Conservation (phyloP, 495 filamentous ascomycete genomes). For the Tuber melanosporum region DNA sequence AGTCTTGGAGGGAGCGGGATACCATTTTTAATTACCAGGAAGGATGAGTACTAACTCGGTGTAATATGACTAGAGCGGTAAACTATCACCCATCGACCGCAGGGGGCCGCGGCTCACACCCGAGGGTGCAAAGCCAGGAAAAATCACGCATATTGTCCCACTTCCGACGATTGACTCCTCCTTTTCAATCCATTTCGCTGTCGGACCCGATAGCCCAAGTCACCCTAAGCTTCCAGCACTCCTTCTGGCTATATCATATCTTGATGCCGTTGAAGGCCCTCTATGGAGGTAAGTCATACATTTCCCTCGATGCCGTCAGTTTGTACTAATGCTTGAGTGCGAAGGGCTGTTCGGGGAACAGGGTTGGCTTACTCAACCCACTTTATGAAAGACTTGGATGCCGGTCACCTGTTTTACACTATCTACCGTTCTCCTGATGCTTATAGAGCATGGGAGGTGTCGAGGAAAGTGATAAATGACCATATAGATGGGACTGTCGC, state of each 20-base stretch:
- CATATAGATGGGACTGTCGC: conserved; percentile 54
- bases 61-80: conserved; percentile 4
- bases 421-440: conserved; percentile 87
- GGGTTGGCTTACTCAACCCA: conserved; percentile 83
- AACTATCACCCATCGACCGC: conserved; percentile 54
- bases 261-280: conserved; percentile 89
- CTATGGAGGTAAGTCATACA: conserved; percentile 54
- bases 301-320: not conserved
- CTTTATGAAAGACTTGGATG: conserved; percentile 67
- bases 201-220: conserved; percentile 65
- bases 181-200: conserved; percentile 67
- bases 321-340: not conserved
- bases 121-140: conserved; percentile 65
- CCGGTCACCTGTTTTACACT: conserved; percentile 69
- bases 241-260: conserved; percentile 78
- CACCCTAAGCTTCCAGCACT: conserved; percentile 75
- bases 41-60: not conserved
- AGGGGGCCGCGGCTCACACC: conserved; percentile 60
- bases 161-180: conserved; percentile 93
- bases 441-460: conserved; percentile 74
- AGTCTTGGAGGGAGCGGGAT: not conserved
- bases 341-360: conserved; percentile 73
- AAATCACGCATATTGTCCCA: conserved; percentile 70
- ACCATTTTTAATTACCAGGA: not conserved
- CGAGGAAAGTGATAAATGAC: conserved; percentile 65